A percentile compares a stretch with the other conserved stretches of the same genome.
Evolutionary conservation across 176 grass and related monocot species (phyloP).

Genomic region (Oryza punctata): DNA sequence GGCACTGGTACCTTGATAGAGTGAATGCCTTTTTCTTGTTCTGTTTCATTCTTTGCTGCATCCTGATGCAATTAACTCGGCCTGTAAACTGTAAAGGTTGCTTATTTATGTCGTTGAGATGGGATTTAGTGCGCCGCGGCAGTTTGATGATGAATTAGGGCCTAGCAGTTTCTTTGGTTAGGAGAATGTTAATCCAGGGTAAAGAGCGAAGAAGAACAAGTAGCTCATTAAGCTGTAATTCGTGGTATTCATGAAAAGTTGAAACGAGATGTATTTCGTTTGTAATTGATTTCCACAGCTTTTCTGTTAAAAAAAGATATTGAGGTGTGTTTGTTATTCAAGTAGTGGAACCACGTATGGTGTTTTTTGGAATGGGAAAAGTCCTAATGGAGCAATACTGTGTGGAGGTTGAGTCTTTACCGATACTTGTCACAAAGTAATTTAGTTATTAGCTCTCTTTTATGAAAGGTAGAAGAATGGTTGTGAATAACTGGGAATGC

Average conservation of each 20-base stretch:
- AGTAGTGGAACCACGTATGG: neutral
- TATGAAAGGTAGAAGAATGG: neutral
- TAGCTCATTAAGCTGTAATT: neutral
- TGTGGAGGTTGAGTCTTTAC: neutral
- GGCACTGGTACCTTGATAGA: neutral
- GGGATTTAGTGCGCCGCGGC: neutral
- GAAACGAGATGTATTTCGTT: neutral
- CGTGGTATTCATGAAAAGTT: neutral
- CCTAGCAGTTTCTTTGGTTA: neutral
- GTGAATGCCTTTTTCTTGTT: neutral
- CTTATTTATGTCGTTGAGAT: too few relatives aligned
- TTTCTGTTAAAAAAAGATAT: neutral
- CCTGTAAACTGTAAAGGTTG: neutral
- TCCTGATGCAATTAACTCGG: neutral
- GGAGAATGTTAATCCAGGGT: neutral
- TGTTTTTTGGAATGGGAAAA: neutral
- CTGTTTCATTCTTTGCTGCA: neutral
- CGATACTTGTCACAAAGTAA: neutral
- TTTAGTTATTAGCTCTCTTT: neutral
- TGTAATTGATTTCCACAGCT: neutral
- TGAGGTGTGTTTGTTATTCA: neutral
- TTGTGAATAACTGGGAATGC: neutral
- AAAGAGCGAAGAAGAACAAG: neutral
- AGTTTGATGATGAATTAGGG: neutral
- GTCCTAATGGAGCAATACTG: neutral